Evolutionary conservation across 495 filamentous ascomycete genomes (phyloP), one percentile per base, ranked within the genome.

Genomic region (Penicillium ochrochloron): DNA sequence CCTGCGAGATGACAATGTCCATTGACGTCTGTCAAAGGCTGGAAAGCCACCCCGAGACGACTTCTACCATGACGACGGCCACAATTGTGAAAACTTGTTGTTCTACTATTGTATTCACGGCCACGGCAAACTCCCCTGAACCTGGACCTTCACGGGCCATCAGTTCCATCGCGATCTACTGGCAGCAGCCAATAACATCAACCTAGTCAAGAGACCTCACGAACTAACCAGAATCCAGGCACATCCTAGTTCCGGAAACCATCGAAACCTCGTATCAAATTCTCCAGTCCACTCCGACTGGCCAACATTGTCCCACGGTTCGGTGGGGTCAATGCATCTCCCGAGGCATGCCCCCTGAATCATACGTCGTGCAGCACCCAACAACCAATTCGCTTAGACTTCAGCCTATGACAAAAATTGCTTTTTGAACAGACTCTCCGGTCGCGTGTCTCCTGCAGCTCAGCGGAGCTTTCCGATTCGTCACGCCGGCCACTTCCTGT

Each of bases 11-110:
- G 50, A 31, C 57, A 56, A 23, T 44, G 39, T 9, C 57, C 50
- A 60, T 65, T 57, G 57, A 60, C 63, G 54, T 57, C 42, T 65
- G 57, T 61, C 63, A 60, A 55, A 14, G 23, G 48, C 19, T 55
- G 14, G 44, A 41, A 4, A 3, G 34, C 2, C 19, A 41, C 37
- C 15, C 37, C 14, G 37, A 5, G 19, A 21, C 3, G 33, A 2
- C 4, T 21, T 23, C 17, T 55, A 35, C 34, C 12, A 14, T 17
- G n/a, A 55, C 33, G 9, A 21, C 42, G 7, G n/a, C 6, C 17
- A 23, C 31, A 14, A 52, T 52, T 17, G 10, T 52, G 50, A 33
- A 1, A 15, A 11, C 4, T 44, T 19, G 35, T 44, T 10, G 21
- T 23, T 48, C 21, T 25, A 2, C 10, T 48, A 48, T 25, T 25